phyloP scores from a whole-genome alignment of 352 stramenopile genomes.

The Phytopythium litorale region DNA sequence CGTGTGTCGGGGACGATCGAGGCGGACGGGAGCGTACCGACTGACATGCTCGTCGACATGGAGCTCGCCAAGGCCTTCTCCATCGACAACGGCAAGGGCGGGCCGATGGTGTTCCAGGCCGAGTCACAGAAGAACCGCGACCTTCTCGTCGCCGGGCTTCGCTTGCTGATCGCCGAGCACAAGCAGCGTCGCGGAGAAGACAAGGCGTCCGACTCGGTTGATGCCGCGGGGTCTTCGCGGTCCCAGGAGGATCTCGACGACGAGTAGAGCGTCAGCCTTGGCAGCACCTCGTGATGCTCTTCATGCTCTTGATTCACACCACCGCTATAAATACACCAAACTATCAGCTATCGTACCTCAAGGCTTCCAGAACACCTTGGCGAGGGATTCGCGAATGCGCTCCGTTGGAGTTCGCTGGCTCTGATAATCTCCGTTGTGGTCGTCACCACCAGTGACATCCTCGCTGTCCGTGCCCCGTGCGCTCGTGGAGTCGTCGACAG shows the following conservation, averaged over 20 bases:
- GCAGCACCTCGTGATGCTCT: neutral
- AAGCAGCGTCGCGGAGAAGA: conserved; percentile 21
- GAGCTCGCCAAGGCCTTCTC: conserved; percentile 37
- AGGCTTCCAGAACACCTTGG: conserved; percentile 31
- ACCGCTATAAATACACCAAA: conserved; percentile 23
- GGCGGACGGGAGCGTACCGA: conserved; percentile 25
- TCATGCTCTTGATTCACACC: neutral
- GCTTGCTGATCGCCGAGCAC: conserved; percentile 56
- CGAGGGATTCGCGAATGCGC: conserved; percentile 31
- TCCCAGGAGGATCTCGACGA: neutral
- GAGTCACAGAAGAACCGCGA: conserved; percentile 66
- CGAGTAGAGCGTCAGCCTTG: neutral
- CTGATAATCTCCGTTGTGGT: conserved; percentile 30
- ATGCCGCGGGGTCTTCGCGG: neutral
- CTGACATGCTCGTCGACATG: conserved; percentile 15
- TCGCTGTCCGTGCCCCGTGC: conserved; percentile 18
- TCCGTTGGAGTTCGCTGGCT: conserved; percentile 34
- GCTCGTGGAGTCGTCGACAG: conserved; percentile 17
- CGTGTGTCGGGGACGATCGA: conserved; percentile 30
- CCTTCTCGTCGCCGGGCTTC: conserved; percentile 57
- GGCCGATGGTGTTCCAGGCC: conserved; percentile 52
- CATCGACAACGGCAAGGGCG: conserved; percentile 57
- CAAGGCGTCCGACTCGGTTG: neutral
- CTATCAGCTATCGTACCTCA: neutral
- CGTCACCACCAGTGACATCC: conserved; percentile 40